Base-by-base conservation (phyloP, 805 yeast genomes). In the Candida pseudoglaebosa region DNA sequence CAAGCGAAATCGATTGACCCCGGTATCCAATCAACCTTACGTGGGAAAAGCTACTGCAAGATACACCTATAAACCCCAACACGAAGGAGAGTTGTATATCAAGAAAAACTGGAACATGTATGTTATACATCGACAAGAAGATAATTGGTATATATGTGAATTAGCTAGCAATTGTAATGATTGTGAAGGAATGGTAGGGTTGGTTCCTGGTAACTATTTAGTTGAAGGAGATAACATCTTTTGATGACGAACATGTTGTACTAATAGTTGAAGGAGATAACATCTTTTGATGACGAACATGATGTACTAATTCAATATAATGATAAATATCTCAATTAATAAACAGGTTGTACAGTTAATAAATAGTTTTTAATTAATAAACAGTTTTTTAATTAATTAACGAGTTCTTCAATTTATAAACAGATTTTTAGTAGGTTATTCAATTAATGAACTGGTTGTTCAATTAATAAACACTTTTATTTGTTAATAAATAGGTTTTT, bases 131-230 rank as follows among this genome's bases (percentile, higher is more conserved):
- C 64, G 62, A 40, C 74, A 69, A 44, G 70, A 62, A 37, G 74
- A 69, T 42, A 57, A 63, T 39, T 69, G 74, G 74, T 69, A 47
- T 44, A 59, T 67, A 26, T 68, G 73, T 48, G 73, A 68, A 44
- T 54, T 69, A 43, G 64, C 62, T 3, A 50, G 45, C 4, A 67
- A 65, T 36, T 55, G 66, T 38, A 58, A 53, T n/a, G 53, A 52
- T 4, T 42, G 43, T 2, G 46, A 47, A 14, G 74, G 74, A 5
- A 36, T 48, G 40, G 57, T 69, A 4, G 74, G 74, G 0, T 51
- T 69, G 33, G 70, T 68, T 14, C 73, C 74, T 1, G 71, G 71
- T 10, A 69, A 69, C 36, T 69, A 69, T 44, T 44, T 69, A 12
- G 47, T 50, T 18, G 74, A 68, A 48, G 70, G 64, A 21, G 42